Conservation (phyloP, 371 early-diverging fungal species). For the Gilbertella persicaria region DNA sequence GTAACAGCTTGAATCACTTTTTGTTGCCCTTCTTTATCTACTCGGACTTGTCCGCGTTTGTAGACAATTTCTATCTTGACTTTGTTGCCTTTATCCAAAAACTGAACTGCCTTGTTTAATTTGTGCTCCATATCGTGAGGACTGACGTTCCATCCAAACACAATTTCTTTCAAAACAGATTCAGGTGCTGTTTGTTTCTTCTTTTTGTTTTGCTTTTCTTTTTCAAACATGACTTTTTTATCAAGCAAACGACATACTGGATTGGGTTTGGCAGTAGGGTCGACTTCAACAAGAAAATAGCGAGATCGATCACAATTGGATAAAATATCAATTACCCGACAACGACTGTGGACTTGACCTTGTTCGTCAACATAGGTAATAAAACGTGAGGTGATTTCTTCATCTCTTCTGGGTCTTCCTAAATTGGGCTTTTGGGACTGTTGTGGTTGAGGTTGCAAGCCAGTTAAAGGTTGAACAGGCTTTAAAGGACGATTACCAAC, state of each 20-base stretch:
- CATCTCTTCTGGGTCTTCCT: conserved; percentile 52
- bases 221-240: conserved; percentile 55
- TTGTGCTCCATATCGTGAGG: conserved; percentile 62
- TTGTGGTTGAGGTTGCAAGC: conserved; percentile 10
- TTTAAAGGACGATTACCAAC: neutral
- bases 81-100: conserved; percentile 61
- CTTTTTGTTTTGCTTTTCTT: conserved; percentile 51
- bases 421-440: conserved; percentile 6
- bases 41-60: conserved; percentile 47
- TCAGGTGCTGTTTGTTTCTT: conserved; percentile 48
- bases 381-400: conserved; percentile 54
- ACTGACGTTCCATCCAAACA: conserved; percentile 62
- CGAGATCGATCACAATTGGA: conserved; percentile 44
- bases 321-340: conserved; percentile 34
- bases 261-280: conserved; percentile 39
- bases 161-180: conserved; percentile 52
- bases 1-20: conserved; percentile 24
- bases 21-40: conserved; percentile 22
- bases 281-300: conserved; percentile 57
- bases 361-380: conserved; percentile 53
- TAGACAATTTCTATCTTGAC: conserved; percentile 58
- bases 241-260: conserved; percentile 61
- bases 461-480: conserved; percentile 2
- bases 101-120: conserved; percentile 48
- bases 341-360: conserved; percentile 40